Percentiles rank a stretch among this genome's conserved stretches.
Evolutionary conservation across 208 protist genomes (phyloP).

Genomic region (Borovskyia barvae): DNA sequence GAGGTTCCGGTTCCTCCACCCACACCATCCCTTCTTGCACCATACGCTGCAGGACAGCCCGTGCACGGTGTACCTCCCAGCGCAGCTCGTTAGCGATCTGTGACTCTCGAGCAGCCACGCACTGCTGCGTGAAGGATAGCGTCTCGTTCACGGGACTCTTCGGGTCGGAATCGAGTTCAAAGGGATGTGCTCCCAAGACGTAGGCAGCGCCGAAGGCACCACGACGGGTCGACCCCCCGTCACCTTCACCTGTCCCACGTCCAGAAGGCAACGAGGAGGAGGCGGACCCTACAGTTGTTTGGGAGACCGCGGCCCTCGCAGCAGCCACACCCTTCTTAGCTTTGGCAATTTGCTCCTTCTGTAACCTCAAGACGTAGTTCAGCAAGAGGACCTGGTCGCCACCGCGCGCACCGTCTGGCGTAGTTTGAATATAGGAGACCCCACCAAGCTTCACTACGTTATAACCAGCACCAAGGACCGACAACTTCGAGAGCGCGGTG

Average conservation of each 20-base stretch:
- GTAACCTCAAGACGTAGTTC: constrained; percentile 49
- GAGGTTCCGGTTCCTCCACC: constrained; percentile 43
- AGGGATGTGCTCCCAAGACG: constrained; percentile 46
- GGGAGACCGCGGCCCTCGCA: neutral
- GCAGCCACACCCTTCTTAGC: constrained; percentile 11
- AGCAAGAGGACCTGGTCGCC: constrained; percentile 66
- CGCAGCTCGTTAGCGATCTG: constrained; percentile 43
- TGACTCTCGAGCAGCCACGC: constrained; percentile 46
- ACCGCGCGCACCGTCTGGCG: constrained; percentile 53
- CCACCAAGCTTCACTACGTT: constrained; percentile 63
- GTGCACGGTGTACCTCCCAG: constrained; percentile 68
- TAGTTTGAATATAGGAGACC: constrained; percentile 84
- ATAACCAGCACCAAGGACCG: constrained; percentile 74
- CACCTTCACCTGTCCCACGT: no score
- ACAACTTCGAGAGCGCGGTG: constrained; percentile 69
- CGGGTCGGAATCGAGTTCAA: constrained; percentile 12
- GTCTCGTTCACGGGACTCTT: constrained; percentile 1
- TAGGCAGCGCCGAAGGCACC: constrained; percentile 43
- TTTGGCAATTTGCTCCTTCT: constrained; percentile 39
- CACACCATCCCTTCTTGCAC: constrained; percentile 82
- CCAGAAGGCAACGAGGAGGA: neutral
- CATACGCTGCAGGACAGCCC: constrained; percentile 56
- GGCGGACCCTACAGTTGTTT: neutral
- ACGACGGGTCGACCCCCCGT: no score
- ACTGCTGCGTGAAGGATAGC: constrained; percentile 41